Evolutionary conservation across 2,329 filamentous ascomycete species (phyloP), one percentile per base, ranked within the genome.

Genomic region (Pseudonectria foliicola): DNA sequence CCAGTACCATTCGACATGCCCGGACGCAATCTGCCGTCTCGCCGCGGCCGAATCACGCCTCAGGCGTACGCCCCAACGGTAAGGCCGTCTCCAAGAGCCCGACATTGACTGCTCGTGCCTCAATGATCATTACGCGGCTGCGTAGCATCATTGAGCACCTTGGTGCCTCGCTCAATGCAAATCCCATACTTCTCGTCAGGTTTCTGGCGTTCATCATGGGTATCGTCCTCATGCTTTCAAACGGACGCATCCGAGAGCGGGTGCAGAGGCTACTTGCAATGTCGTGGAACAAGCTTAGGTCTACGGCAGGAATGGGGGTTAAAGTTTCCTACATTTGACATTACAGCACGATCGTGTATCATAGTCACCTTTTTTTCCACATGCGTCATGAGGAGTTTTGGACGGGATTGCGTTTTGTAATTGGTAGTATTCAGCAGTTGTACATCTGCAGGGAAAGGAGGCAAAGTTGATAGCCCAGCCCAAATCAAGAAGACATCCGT

Each of bases 251-350:
- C 11, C 75, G 89, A 27, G 80, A 93, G 46, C 75, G 83, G 45
- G 60, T 95, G 25, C 73, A 79, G 55, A 72, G 80, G 36, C 67
- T 88, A 25, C 55, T 93, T 28, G 75, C 73, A 26, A 68, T 73
- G 18, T 79, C 78, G 8, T 94, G 87, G 87, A 74, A 76, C 35
- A 95, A 94, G 64, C 66, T 95, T 27, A 79, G 76, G 56, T 73
- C 79, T 29, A 96, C 92, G 1, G 81, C 90, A 4, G 89, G 89
- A 2, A 96, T 96, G 90, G 92, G 90, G 3, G 85, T 93, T 44
- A 96, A 95, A 67, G 89, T 96, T 53, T 94, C 85, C 58, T 96
- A 96, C 64, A 93, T 98, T 40, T 96, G 63, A 52, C 36, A 27
- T 33, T 15, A 35, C 42, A 21, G n/a, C n/a, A n/a, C n/a, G n/a